These are phyloP conservation scores for Passiflora organensis DNA, from an alignment of 345 rosid genomes.

Conservation along the genomic window DNA sequence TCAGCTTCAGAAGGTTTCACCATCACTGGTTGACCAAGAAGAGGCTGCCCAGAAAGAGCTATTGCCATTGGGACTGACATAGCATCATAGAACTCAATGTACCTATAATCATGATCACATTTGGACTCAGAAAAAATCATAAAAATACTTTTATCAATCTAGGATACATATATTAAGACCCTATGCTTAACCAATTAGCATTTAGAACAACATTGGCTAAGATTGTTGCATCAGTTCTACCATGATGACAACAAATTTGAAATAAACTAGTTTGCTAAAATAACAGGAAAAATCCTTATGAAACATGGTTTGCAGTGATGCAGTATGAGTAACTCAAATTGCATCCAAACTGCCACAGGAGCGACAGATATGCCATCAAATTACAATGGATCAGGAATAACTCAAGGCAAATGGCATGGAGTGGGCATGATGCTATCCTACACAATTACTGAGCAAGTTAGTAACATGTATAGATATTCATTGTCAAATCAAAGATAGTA, in stretches of 20 bases:
- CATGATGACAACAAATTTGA: no score
- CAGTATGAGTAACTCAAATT: no score
- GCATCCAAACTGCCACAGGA: no score
- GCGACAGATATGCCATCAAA: no score
- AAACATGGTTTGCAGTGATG: neutral
- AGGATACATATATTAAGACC: neutral
- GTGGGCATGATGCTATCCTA: no score
- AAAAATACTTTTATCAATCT: neutral
- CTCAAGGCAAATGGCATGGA: no score
- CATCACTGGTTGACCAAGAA: constrained; percentile 94
- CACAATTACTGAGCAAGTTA: no score
- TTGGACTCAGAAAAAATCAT: neutral
- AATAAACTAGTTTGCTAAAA: no score
- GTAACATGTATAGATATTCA: no score
- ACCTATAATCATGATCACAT: constrained; percentile 42
- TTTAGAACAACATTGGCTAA: neutral
- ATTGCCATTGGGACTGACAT: constrained; percentile 99
- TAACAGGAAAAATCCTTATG: no score
- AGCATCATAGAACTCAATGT: constrained; percentile 88
- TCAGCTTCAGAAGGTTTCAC: constrained; percentile 99
- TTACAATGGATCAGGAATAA: no score
- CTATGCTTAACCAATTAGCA: neutral
- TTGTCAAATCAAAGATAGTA: no score
- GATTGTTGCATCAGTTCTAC: neutral
- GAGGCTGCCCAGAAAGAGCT: constrained; percentile 96